These are phyloP conservation scores for Penicillium palitans DNA, from an alignment of 2,329 filamentous ascomycete species.

Conservation along the genomic window DNA sequence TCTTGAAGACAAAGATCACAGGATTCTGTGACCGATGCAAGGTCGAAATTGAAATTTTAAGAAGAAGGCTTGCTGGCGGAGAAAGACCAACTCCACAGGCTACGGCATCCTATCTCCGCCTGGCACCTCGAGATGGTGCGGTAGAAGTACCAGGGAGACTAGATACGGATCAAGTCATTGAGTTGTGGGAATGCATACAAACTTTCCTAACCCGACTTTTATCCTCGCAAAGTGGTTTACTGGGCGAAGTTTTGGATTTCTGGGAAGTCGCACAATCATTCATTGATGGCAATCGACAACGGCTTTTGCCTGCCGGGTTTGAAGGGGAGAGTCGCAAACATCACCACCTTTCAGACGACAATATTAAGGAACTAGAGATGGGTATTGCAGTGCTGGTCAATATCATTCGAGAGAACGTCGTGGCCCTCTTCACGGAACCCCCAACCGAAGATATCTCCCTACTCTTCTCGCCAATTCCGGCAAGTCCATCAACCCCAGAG, in stretches of 20 bases:
- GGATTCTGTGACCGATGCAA: conserved; percentile 79
- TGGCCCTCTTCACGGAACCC: conserved; percentile 79
- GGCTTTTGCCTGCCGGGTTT: conserved; percentile 73
- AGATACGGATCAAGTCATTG: conserved; percentile 78
- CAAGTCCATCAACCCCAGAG: conserved; percentile 66
- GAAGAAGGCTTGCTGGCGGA: conserved; percentile 72
- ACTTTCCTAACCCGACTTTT: conserved; percentile 72
- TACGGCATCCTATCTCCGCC: conserved; percentile 73
- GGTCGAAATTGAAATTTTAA: conserved; percentile 87
- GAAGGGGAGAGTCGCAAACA: conserved; percentile 79
- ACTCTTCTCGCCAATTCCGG: conserved; percentile 75
- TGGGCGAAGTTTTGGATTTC: conserved; percentile 89
- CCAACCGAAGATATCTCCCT: conserved; percentile 89
- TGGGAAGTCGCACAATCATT: conserved; percentile 92
- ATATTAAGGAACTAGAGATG: conserved; percentile 70
- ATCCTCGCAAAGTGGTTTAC: conserved; percentile 70
- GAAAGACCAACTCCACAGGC: conserved; percentile 69
- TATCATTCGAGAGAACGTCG: conserved; percentile 75
- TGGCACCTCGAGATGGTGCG: conserved; percentile 66
- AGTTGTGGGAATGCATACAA: conserved; percentile 89
- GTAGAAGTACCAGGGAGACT: conserved; percentile 63
- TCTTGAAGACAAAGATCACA: conserved; percentile 82
- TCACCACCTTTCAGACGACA: conserved; percentile 73
- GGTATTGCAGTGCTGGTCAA: conserved; percentile 80
- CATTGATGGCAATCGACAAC: conserved; percentile 80